Base-by-base conservation (phyloP, 2,329 filamentous ascomycete species). In the Fusarium kyushuense region DNA sequence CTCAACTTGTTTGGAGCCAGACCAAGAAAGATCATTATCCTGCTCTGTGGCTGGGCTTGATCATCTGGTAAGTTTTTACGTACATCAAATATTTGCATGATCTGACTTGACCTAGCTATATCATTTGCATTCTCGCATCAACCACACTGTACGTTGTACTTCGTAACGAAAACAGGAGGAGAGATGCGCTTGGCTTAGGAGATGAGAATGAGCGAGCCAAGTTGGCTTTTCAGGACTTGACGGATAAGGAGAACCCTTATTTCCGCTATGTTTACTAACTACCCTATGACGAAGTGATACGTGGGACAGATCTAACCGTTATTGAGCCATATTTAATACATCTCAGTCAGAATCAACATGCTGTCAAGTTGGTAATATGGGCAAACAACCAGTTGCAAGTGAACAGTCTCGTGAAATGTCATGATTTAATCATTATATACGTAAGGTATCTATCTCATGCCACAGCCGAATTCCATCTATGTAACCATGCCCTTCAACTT, bases 1-100 rank as follows among this genome's bases (percentile, higher is more conserved):
- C 91, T 5, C 90, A 92, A 77, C 81, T 93, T 38, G 86, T 93
- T 40, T 87, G 86, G 70, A 89, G 85, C n/a, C 81, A 90, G 76
- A 89, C 88, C 1, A 90, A 90, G 67, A 78, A 75, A 0, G 75
- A 84, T 47, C 91, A 93, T 76, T 93, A 93, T 72, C 91, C 91
- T 0, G 86, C 88, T 69, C 74, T 93, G 11, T 93, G 90, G 91
- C 80, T 86, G 1, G 90, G 90, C 0, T 74, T 94, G 61, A 92
- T 93, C 16, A 82, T 86, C 58, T 86, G 83, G 82, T 84, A 66
- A 56, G 81, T 73, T 9, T 33, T n/a, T 14, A 9, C 1, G 0
- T n/a, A 1, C 1, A 9, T 10, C 5, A 6, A 11, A 19, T 19
- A 10, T 8, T 16, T 49, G 12, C 11, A 13, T 12, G 6, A 9